Conservation (phyloP, 352 stramenopile species). For the Globisporangium cylindrosporum region DNA sequence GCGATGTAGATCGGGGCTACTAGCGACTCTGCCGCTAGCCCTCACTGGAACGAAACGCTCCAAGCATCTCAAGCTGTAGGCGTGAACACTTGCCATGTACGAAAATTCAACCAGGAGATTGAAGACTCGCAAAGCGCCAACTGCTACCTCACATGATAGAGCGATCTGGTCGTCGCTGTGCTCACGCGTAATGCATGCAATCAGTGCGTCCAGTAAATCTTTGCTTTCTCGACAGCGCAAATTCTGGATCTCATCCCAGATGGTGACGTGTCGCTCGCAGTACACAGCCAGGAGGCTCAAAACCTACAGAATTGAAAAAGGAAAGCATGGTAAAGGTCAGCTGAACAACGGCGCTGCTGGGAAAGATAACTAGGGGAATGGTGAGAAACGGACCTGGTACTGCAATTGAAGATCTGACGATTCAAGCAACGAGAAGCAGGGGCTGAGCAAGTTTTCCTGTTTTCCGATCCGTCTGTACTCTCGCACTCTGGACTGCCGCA, state of each 20-base stretch:
- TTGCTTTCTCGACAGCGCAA: not conserved
- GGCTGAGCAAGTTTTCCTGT: not conserved
- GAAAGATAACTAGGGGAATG: not conserved
- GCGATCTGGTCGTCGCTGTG: not conserved
- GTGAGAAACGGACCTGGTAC: not conserved
- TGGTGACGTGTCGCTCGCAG: not conserved
- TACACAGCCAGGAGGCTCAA: not conserved
- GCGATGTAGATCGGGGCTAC: not conserved
- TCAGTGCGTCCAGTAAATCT: conserved; percentile 5
- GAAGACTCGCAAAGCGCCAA: conserved; percentile 3
- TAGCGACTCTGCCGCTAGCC: too few species aligned
- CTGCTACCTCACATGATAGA: not conserved
- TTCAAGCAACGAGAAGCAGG: not conserved
- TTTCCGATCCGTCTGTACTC: not conserved
- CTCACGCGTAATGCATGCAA: not conserved
- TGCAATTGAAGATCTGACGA: not conserved
- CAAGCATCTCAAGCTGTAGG: not conserved
- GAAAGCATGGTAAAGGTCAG: not conserved
- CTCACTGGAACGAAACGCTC: not conserved
- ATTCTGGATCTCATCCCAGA: conserved; percentile 2
- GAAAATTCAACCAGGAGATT: conserved; percentile 13
- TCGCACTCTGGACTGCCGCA: not conserved
- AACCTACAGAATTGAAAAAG: not conserved
- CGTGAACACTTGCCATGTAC: not conserved
- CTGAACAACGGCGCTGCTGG: not conserved